Evolutionary conservation across 2,329 filamentous ascomycete genomes (phyloP).

Genomic region (Cryphonectria japonica): DNA sequence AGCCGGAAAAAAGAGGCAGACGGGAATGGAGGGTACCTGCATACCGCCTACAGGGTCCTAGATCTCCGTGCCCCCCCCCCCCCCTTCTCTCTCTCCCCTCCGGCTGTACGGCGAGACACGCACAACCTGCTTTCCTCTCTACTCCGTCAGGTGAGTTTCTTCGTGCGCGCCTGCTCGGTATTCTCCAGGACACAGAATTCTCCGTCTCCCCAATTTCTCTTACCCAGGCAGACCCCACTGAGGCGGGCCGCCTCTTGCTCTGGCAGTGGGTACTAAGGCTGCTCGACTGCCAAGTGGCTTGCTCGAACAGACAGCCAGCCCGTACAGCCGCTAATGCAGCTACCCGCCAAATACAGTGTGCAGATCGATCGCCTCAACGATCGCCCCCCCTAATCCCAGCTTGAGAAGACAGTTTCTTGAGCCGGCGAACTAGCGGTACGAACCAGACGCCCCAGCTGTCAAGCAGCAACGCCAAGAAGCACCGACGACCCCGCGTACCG

Average conservation of each 20-base stretch:
- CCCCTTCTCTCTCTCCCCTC: neutral
- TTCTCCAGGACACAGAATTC: constrained; percentile 10
- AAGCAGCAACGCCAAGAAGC: neutral
- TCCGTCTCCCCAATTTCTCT: neutral
- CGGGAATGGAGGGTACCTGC: constrained; percentile 7
- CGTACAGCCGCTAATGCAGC: constrained; percentile 31
- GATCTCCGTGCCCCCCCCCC: constrained; percentile 1
- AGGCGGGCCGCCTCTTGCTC: neutral
- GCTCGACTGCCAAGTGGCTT: neutral
- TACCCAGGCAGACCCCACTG: neutral
- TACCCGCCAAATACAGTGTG: constrained; percentile 26
- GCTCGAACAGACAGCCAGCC: constrained; percentile 37
- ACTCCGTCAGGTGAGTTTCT: neutral
- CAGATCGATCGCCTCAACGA: constrained; percentile 9
- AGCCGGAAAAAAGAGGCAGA: constrained; percentile 4
- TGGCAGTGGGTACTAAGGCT: constrained; percentile 33
- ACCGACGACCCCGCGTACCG: neutral
- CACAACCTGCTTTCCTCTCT: neutral
- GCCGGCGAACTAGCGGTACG: constrained; percentile 1
- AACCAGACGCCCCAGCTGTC: neutral
- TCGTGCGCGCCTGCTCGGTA: neutral
- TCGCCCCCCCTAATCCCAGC: neutral
- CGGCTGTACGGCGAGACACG: neutral
- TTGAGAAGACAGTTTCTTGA: neutral
- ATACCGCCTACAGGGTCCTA: constrained; percentile 16